Base-by-base conservation (phyloP, 371 early-diverging fungal genomes). In the Mortierella sp. region DNA sequence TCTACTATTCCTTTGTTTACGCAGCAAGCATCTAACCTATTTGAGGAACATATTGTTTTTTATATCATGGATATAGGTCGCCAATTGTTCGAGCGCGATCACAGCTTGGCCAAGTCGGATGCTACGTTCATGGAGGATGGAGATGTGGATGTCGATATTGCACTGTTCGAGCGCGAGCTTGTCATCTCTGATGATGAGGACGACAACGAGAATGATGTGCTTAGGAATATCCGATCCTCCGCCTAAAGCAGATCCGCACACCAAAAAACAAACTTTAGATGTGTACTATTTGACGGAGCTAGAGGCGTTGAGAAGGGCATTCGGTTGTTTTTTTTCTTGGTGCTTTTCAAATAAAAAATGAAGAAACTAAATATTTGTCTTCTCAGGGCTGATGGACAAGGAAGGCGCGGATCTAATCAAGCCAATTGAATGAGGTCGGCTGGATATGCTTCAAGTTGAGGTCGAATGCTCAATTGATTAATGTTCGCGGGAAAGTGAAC, bases 51-150 rank as follows among this genome's bases (percentile, higher is more conserved):
- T 2, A 47, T 47, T 8, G 8, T 14, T 67, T 48, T 41, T 6
- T 47, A 24, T 22, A 39, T 31, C 19, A 26, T 64, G 37, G 39
- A 63, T 64, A 34, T 68, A 91, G 97, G 98, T 29, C 92, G 96
- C 37, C 94, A 97, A 88, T 86, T 97, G 86, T 98, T 98, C 79
- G 97, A 97, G 80, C 92, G 94, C 77, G 96, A 98, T 84, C 89
- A 89, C 86, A 87, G 94, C 50, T 90, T 98, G 67, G 97, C 95
- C 41, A 85, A 87, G 79, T 95, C 96, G 7, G 98, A 98, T 86
- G 88, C 94, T 64, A 90, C 87, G 40, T 94, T 92, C 80, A 90
- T 96, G 87, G 94, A 94, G 44, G 97, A 96, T 14, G 97, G 94
- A 16, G 97, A 96, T 85, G 94, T 93, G 34, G 90, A 93, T 14